Evolutionary conservation across 139 green algal genomes (phyloP).

Genomic region (Picochlorum sp.): DNA sequence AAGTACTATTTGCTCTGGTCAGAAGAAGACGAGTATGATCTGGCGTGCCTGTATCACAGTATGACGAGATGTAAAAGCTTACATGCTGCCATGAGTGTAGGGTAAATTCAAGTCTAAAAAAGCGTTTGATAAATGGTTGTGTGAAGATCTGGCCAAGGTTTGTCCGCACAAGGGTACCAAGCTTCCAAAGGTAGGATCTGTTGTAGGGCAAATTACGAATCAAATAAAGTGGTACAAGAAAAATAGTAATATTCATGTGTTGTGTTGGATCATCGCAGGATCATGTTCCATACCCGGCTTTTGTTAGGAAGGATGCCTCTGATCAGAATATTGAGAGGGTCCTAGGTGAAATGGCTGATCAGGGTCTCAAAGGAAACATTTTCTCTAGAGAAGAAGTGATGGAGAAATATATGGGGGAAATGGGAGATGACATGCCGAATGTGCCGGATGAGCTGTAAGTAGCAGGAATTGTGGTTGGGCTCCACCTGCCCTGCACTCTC

Average conservation of each 20-base stretch:
- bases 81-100: no score
- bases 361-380: conserved; percentile 47
- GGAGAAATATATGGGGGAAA: conserved; percentile 20
- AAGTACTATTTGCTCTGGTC: no score
- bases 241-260: neutral
- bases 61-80: no score
- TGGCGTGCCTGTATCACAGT: no score
- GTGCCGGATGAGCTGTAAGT: conserved; percentile 5
- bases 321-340: conserved; percentile 43
- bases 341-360: conserved; percentile 40
- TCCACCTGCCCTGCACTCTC: no score
- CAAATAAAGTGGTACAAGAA: conserved; percentile 24
- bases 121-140: conserved; percentile 55
- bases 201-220: no score
- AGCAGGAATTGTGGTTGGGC: neutral
- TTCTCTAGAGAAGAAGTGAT: conserved; percentile 48
- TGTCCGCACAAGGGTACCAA: conserved; percentile 47
- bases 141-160: conserved; percentile 37
- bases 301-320: conserved; percentile 23
- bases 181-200: conserved; percentile 21
- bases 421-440: neutral
- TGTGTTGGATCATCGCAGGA: neutral
- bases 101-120: conserved; percentile 7
- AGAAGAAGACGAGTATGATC: no score
- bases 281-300: conserved; percentile 20